Conservation (phyloP, 768 basidiomycete genomes). For the Coprinellus micaceus region DNA sequence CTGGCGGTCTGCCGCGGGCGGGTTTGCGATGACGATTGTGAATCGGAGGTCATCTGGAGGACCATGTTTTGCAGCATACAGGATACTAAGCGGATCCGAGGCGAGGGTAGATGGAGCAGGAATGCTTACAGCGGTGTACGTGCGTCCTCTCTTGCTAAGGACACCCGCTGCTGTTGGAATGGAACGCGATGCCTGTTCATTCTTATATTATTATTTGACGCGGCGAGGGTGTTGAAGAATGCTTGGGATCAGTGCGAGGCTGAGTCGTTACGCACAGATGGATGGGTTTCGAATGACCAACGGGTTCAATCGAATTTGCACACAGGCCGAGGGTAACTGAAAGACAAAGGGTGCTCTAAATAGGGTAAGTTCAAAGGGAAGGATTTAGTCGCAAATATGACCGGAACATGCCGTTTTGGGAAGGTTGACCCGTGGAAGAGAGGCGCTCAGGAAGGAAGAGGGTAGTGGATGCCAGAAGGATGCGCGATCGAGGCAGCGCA, state of each 20-base stretch:
- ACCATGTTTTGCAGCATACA: conserved; percentile 27
- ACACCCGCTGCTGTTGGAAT: conserved; percentile 17
- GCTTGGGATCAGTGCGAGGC: conserved; percentile 30
- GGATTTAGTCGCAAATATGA: conserved; percentile 30
- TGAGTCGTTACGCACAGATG: conserved; percentile 35
- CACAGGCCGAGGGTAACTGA: conserved; percentile 30
- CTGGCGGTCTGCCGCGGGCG: conserved; percentile 29
- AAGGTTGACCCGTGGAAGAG: conserved; percentile 21
- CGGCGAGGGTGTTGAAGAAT: conserved; percentile 34
- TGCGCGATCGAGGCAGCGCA: conserved; percentile 10
- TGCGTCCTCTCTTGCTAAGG: conserved; percentile 28
- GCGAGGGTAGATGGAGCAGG: conserved; percentile 18
- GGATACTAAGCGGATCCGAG: conserved; percentile 24
- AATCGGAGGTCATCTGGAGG: conserved; percentile 43
- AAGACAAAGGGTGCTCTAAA: conserved; percentile 49
- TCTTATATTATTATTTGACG: conserved; percentile 43
- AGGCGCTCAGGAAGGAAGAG: conserved; percentile 19
- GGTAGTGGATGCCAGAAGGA: conserved; percentile 11
- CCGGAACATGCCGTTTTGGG: conserved; percentile 45
- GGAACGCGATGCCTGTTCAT: conserved; percentile 33
- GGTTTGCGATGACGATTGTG: conserved; percentile 35
- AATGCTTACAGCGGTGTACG: conserved; percentile 33
- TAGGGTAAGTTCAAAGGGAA: conserved; percentile 49
- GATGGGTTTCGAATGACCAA: conserved; percentile 24
- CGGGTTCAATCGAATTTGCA: conserved; percentile 23